phyloP scores from a whole-genome alignment of 805 yeast genomes.

The Cyberlindnera euphorbiiphila region DNA sequence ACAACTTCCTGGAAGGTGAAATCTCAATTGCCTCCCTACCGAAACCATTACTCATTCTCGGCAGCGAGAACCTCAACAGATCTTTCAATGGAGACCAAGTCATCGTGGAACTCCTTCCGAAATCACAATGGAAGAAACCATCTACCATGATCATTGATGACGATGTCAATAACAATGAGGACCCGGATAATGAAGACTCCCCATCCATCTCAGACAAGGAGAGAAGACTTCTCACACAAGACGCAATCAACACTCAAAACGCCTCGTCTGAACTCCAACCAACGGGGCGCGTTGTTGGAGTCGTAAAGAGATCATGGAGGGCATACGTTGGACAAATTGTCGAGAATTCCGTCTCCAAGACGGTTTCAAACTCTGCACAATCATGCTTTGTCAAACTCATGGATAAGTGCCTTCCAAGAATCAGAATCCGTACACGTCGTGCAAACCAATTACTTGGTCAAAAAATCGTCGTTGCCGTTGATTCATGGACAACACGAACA shows the following conservation, averaged over 20 bases:
- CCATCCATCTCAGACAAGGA: constrained; percentile 58
- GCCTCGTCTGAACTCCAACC: constrained; percentile 64
- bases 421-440: constrained; percentile 83
- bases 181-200: constrained; percentile 41
- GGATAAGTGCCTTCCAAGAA: constrained; percentile 85
- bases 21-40: constrained; percentile 69
- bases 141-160: constrained; percentile 71
- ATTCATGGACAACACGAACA: constrained; percentile 84
- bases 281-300: constrained; percentile 90
- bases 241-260: constrained; percentile 64
- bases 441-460: constrained; percentile 80
- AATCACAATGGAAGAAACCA: constrained; percentile 83
- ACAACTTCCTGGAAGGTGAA: constrained; percentile 85
- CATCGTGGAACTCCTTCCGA: constrained; percentile 83
- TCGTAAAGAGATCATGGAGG: constrained; percentile 90
- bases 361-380: constrained; percentile 61
- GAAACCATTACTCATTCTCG: constrained; percentile 77
- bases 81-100: constrained; percentile 91
- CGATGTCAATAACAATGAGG: constrained; percentile 29
- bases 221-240: constrained; percentile 67
- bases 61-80: constrained; percentile 82
- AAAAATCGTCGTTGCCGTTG: constrained; percentile 89
- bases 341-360: constrained; percentile 63
- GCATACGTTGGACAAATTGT: constrained; percentile 92
- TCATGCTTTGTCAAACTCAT: constrained; percentile 80